Base-by-base conservation (phyloP, 1,284 basidiomycete genomes). In the Cryptococcus wingfieldii region DNA sequence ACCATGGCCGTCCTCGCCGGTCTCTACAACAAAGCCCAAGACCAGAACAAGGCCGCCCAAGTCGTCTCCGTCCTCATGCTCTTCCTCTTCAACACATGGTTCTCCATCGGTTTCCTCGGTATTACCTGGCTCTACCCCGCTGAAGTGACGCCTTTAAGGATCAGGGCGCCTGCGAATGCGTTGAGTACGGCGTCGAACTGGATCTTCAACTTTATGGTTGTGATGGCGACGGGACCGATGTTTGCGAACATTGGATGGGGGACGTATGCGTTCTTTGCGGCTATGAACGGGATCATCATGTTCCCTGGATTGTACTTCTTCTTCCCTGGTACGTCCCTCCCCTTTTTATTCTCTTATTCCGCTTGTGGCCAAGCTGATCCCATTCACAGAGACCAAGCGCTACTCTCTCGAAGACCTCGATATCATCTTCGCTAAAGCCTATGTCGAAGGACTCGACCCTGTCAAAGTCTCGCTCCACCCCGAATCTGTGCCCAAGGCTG, bases 121-220 rank as follows among this genome's bases (percentile, higher is more conserved):
- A 72, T 74, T 59, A 69, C 72, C 7, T 74, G 72, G 70, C 60
- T 74, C 12, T 72, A 71, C 51, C 71, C 72, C 13, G 70, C 71
- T n/a, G 71, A 74, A 53, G 59, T 70, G 27, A 70, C 69, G 9
- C 65, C 66, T 18, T 68, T 86, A 27, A 79, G 82, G 25, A 84
- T 86, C 60, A 79, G 85, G 57, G 83, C 83, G 4, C 84, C 84
- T 1, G 85, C 85, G 9, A 87, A 87, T 60, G 86, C 85, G 4
- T 76, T 87, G 38, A 79, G 82, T 63, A 84, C 86, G 1, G 85
- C 84, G 18, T 82, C 82, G 16, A 86, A 74, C 61, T 79, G 78
- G 77, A 43, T 70, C 27, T 71, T 67, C 57, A 71, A 67, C 58
- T 67, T 66, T 38, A 56, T 58, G 47, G 56, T 71, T n/a, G 72